These are phyloP conservation scores for Tolypocladium sp. DNA, from an alignment of 2,329 filamentous ascomycete species.

Conservation along the genomic window DNA sequence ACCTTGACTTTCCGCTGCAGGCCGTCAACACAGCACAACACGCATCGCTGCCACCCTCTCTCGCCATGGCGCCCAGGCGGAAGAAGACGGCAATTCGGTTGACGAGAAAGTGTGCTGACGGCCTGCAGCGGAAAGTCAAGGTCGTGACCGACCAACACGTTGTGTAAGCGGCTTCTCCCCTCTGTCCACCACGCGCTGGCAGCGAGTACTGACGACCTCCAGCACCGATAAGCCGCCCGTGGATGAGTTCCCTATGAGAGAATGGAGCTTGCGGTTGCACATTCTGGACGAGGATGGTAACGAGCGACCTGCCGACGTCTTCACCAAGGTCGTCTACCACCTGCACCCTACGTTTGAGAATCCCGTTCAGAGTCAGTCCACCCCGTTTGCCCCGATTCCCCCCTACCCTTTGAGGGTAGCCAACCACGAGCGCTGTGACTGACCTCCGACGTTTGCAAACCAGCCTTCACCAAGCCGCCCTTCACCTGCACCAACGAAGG, in stretches of 20 bases:
- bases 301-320: constrained; percentile 72
- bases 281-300: constrained; percentile 80
- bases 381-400: constrained; percentile 8
- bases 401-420: background rate
- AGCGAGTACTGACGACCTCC: background rate
- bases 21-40: background rate
- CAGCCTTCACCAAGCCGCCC: constrained; percentile 74
- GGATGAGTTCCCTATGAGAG: constrained; percentile 84
- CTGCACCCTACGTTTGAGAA: constrained; percentile 91
- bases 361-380: constrained; percentile 66
- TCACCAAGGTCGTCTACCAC: constrained; percentile 87
- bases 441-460: background rate
- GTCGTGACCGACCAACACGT: constrained; percentile 86
- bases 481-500: constrained; percentile 90
- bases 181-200: background rate
- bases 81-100: background rate
- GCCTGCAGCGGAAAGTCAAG: constrained; percentile 74
- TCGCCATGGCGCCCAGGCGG: constrained; percentile 1
- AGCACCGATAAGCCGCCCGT: constrained; percentile 68
- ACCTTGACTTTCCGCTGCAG: too few relatives aligned
- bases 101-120: constrained; percentile 14
- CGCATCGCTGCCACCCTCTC: background rate
- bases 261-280: constrained; percentile 83
- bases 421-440: background rate
- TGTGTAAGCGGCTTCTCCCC: constrained; percentile 50